phyloP scores from a whole-genome alignment of 2,329 filamentous ascomycete species.

The Clarireedia paspali region DNA sequence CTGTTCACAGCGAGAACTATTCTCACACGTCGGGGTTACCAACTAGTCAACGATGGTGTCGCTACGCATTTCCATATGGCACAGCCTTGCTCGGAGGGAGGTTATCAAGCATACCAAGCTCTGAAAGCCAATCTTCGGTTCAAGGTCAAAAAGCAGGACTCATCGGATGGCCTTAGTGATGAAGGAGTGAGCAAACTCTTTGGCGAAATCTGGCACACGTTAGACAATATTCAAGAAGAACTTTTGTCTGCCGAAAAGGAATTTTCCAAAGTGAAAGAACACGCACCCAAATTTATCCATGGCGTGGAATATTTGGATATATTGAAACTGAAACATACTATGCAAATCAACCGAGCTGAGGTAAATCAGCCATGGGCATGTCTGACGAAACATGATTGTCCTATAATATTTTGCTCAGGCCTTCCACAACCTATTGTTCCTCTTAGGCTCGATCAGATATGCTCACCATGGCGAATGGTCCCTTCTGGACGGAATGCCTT shows the following conservation, averaged over 20 bases:
- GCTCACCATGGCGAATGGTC: neutral
- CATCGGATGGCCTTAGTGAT: neutral
- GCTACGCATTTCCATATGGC: neutral
- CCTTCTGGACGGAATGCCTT: neutral
- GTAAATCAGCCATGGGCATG: neutral
- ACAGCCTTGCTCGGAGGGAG: neutral
- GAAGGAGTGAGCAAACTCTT: neutral
- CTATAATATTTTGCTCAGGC: neutral
- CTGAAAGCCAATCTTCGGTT: neutral
- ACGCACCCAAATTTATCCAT: neutral
- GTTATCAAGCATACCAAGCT: neutral
- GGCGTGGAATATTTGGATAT: neutral
- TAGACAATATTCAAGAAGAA: neutral
- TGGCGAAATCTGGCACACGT: neutral
- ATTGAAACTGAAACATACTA: neutral
- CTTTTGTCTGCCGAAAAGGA: neutral
- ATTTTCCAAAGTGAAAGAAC: neutral
- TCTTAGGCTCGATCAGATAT: neutral
- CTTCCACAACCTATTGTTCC: neutral
- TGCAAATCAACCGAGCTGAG: neutral
- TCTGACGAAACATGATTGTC: neutral
- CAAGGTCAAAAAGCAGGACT: neutral
- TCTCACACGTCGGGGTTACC: neutral
- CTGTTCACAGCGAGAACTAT: neutral
- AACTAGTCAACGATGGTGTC: neutral